phyloP scores from a whole-genome alignment of 2,329 filamentous ascomycete species.

The Fusarium sp. region DNA sequence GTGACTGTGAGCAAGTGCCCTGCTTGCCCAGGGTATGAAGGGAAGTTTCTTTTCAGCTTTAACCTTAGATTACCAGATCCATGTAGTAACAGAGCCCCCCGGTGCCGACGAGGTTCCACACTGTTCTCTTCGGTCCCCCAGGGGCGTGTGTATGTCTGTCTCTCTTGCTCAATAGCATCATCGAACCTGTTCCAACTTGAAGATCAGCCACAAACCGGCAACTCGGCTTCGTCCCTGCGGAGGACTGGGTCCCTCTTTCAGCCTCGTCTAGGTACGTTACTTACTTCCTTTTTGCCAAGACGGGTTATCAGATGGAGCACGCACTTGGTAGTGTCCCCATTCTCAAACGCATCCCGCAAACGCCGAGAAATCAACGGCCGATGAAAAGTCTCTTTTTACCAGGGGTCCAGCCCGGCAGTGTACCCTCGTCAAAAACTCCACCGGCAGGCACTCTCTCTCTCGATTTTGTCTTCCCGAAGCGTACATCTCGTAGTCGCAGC shows the following conservation, averaged over 20 bases:
- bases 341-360: not conserved
- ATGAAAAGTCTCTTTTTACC: not conserved
- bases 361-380: slow-evolving; percentile 6
- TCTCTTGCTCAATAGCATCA: not conserved
- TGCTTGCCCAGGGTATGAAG: not conserved
- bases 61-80: slow-evolving; percentile 16
- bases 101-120: not conserved
- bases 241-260: not conserved
- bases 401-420: not conserved
- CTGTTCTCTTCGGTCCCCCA: not conserved
- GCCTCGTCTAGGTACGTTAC: not conserved
- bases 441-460: not conserved
- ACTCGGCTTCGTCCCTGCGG: not conserved
- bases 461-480: not conserved
- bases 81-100: not conserved
- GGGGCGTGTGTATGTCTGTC: not conserved
- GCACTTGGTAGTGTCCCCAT: not conserved
- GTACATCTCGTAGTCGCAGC: not conserved
- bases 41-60: slow-evolving; percentile 10
- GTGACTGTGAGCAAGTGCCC: not conserved
- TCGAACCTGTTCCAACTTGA: not conserved
- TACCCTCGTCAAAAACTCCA: not conserved
- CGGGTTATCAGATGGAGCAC: slow-evolving; percentile 10
- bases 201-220: not conserved
- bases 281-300: not conserved